phyloP scores from a whole-genome alignment of 2,329 filamentous ascomycete genomes.

The Helotiales sp. region DNA sequence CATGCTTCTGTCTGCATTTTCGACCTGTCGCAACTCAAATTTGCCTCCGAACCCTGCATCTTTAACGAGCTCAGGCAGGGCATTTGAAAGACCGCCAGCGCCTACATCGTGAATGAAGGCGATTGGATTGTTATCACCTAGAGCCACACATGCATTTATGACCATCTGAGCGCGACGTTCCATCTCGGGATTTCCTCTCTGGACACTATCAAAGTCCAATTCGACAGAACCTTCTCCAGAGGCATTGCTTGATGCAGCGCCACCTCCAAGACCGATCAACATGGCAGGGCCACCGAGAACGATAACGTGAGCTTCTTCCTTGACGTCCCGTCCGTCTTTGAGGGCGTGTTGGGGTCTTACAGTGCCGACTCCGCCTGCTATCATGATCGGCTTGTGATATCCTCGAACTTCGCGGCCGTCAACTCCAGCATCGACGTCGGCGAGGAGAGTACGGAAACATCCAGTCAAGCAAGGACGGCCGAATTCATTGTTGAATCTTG shows the following conservation, averaged over 20 bases:
- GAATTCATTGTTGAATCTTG: constrained; percentile 97
- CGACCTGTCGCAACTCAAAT: constrained; percentile 93
- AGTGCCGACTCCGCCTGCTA: constrained; percentile 92
- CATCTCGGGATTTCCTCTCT: constrained; percentile 96
- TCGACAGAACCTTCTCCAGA: constrained; percentile 89
- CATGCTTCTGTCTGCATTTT: constrained; percentile 89
- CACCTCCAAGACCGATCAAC: constrained; percentile 95
- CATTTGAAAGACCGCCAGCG: constrained; percentile 83
- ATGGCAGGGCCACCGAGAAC: constrained; percentile 96
- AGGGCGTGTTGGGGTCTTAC: constrained; percentile 89
- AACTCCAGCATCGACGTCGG: constrained; percentile 64
- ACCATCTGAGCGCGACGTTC: constrained; percentile 96
- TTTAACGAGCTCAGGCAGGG: constrained; percentile 86
- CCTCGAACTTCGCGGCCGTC: constrained; percentile 74
- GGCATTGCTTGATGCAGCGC: constrained; percentile 89
- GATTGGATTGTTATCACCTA: constrained; percentile 87
- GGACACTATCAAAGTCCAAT: constrained; percentile 95
- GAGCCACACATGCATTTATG: constrained; percentile 88
- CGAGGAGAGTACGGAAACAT: constrained; percentile 89
- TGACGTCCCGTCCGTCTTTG: constrained; percentile 80
- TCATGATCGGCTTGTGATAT: constrained; percentile 99
- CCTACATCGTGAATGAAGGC: constrained; percentile 98
- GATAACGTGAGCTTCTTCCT: constrained; percentile 86
- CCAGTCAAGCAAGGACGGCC: constrained; percentile 87
- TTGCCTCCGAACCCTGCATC: constrained; percentile 89